Conservation (phyloP, 73 alveolate genomes). For the Paraurostyla sp. region DNA sequence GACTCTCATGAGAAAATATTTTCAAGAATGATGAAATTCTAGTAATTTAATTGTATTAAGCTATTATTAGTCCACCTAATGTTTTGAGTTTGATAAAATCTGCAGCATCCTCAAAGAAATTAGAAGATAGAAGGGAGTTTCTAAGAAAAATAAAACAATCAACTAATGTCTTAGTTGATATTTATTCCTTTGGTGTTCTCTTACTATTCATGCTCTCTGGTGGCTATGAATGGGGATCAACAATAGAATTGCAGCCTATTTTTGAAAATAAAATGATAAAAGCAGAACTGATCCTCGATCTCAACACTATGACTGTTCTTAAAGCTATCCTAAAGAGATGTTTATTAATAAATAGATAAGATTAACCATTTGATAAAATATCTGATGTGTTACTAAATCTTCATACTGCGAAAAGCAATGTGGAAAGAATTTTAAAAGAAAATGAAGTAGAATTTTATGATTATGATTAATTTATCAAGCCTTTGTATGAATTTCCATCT, state of each 20-base stretch:
- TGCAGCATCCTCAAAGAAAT: not conserved
- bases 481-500: conserved; percentile 21
- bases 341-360: conserved; percentile 3
- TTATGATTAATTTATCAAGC: not conserved
- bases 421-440: conserved; percentile 37
- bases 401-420: not conserved
- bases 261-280: conserved; percentile 26
- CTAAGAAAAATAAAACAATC: not conserved
- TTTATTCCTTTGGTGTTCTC: conserved; percentile 54
- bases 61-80: conserved; percentile 58
- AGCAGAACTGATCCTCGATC: conserved; percentile 48
- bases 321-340: conserved; percentile 35
- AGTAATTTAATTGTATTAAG: conserved; percentile 18
- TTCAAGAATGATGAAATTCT: conserved; percentile 51
- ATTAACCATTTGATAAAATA: conserved; percentile 42
- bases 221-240: conserved; percentile 62
- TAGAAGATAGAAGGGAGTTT: conserved; percentile 40
- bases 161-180: conserved; percentile 25
- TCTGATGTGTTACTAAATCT: conserved; percentile 27
- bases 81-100: conserved; percentile 16
- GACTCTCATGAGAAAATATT: conserved; percentile 43
- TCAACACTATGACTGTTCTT: not conserved
- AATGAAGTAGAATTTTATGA: conserved; percentile 2
- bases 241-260: conserved; percentile 29
- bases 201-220: conserved; percentile 53